Percentiles rank a stretch among this genome's conserved stretches.
Evolutionary conservation across 306 rosid genomes (phyloP).

Genomic region (Dalbergia cultrata): DNA sequence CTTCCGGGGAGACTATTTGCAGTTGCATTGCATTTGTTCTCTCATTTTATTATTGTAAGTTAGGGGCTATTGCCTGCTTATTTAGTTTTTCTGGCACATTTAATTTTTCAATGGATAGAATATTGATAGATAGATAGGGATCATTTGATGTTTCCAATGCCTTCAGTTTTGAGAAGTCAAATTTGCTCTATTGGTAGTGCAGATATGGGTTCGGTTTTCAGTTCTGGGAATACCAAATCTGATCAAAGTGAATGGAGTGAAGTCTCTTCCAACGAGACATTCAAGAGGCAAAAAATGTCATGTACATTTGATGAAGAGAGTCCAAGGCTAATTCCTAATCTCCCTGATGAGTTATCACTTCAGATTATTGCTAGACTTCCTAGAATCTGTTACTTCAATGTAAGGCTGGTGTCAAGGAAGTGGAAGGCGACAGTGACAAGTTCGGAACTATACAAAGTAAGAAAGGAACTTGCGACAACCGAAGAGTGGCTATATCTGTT

Average conservation of each 20-base stretch:
- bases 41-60: not conserved
- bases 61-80: conserved; percentile 17
- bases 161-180: conserved; percentile 17
- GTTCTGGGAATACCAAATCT: conserved; percentile 59
- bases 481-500: conserved; percentile 94
- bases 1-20: conserved; percentile 7
- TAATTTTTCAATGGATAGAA: conserved; percentile 15
- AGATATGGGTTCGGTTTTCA: conserved; percentile 80
- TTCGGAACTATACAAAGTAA: conserved; percentile 68
- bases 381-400: conserved; percentile 67
- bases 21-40: conserved; percentile 15
- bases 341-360: conserved; percentile 91
- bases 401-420: conserved; percentile 74
- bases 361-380: conserved; percentile 95
- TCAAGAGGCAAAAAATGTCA: conserved; percentile 84
- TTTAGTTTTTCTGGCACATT: not conserved
- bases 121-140: conserved; percentile 1
- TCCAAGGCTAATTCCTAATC: conserved; percentile 78
- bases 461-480: conserved; percentile 80
- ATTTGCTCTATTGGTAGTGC: conserved; percentile 31
- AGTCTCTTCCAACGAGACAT: conserved; percentile 53
- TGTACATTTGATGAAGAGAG: conserved; percentile 62
- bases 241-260: conserved; percentile 51
- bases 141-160: conserved; percentile 21
- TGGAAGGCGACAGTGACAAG: conserved; percentile 76